Conservation (phyloP, 306 rosid species). For the Cotoneaster glaucophyllus region DNA sequence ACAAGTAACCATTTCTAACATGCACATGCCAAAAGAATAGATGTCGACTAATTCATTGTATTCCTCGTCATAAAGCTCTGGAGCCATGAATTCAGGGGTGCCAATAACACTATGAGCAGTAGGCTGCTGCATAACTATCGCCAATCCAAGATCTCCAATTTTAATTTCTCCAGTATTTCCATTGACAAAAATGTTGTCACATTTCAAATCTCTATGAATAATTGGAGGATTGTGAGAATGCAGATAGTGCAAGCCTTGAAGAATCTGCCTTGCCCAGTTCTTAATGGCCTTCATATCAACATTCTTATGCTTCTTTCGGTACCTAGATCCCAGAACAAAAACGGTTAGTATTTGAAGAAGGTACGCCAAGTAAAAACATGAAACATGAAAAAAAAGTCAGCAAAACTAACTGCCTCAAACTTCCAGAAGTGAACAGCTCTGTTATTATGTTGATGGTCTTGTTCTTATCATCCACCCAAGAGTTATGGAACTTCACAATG, state of each 20-base stretch:
- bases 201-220: constrained; percentile 87
- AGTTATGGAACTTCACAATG: constrained; percentile 57
- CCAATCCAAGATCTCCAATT: constrained; percentile 96
- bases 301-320: constrained; percentile 59
- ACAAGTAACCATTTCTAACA: constrained; percentile 78
- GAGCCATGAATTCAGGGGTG: constrained; percentile 97
- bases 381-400: background rate
- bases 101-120: constrained; percentile 85
- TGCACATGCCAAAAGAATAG: constrained; percentile 95
- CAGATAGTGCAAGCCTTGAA: constrained; percentile 65
- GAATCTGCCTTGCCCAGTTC: constrained; percentile 96
- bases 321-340: constrained; percentile 34
- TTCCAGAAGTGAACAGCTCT: constrained; percentile 85
- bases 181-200: constrained; percentile 79
- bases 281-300: constrained; percentile 80
- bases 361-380: background rate
- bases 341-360: background rate
- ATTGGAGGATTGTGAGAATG: constrained; percentile 78
- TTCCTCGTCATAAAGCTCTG: constrained; percentile 93
- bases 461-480: constrained; percentile 75
- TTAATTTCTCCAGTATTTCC: constrained; percentile 80
- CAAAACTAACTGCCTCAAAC: constrained; percentile 71
- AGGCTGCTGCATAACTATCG: constrained; percentile 80
- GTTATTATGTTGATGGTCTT: constrained; percentile 80
- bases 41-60: constrained; percentile 87